Base-by-base conservation (phyloP, 2,329 filamentous ascomycete genomes). In the Blumeria hordei region DNA sequence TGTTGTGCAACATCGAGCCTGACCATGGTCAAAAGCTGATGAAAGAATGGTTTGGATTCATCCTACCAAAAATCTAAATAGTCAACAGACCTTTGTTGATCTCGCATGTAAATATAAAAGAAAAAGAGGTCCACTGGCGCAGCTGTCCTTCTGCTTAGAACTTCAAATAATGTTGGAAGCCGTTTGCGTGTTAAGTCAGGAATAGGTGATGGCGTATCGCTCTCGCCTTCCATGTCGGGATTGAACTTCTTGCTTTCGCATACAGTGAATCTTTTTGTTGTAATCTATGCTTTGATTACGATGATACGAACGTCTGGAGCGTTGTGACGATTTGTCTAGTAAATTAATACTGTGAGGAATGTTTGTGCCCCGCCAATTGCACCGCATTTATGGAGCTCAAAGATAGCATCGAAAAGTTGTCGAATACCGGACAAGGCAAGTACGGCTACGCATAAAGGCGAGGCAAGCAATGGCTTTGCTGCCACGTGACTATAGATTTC, bases 1-100 rank as follows among this genome's bases (percentile, higher is more conserved):
- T 98, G 92, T 67, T 98, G 92, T 14, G 92, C 90, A 57, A 98
- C 92, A 80, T 98, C 92, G 63, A 98, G 87, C 92, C 90, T 96
- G 63, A 33, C 32, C 39, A 54, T 11, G 32, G 14, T 60, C 45
- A 56, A 59, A 55, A 52, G 51, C 28, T 10, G 21, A 43, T 53
- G 44, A 4, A 41, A 14, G 32, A 21, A 11, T 6, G 39, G 36
- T 14, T n/a, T 49, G 35, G 50, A 49, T 51, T 67, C 44, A 54
- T 66, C 78, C 57, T 72, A 96, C 92, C 93, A 98, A 69, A 98
- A 98, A 67, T 98, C 92, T 44, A 98, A 73, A 64, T 98, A 98
- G 65, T 98, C 92, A 11, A 98, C 92, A 7, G 90, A 95, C 67
- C 88, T 81, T 69, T 98, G 92, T 69, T 95, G 88, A 68, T 98